Evolutionary conservation across 768 basidiomycete genomes (phyloP).

Genomic region (Phlegmacium glaucopus): DNA sequence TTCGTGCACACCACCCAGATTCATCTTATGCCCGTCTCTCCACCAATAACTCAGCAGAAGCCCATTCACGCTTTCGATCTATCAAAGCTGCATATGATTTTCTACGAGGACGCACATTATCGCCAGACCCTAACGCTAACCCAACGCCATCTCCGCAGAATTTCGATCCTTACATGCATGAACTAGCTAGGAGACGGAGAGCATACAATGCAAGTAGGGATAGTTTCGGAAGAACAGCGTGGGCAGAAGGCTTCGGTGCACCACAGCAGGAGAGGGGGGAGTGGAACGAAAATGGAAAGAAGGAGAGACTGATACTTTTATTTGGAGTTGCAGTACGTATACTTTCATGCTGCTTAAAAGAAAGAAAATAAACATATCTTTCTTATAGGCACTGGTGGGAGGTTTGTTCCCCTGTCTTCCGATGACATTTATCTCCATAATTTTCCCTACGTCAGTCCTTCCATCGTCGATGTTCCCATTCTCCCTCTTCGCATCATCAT

Average conservation of each 20-base stretch:
- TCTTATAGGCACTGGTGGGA: constrained; percentile 36
- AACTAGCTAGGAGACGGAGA: constrained; percentile 48
- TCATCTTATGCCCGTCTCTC: constrained; percentile 40
- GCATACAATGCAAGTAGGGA: constrained; percentile 29
- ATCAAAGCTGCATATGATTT: constrained; percentile 64
- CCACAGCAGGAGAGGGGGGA: constrained; percentile 18
- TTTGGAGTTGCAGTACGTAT: constrained; percentile 46
- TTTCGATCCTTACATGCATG: constrained; percentile 45
- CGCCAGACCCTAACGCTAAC: constrained; percentile 21
- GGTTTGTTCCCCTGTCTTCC: constrained; percentile 38
- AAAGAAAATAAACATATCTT: neutral
- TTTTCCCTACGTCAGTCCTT: constrained; percentile 11
- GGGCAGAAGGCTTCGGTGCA: constrained; percentile 22
- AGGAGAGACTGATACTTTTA: constrained; percentile 46
- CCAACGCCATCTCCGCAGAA: constrained; percentile 14
- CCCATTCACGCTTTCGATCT: constrained; percentile 60
- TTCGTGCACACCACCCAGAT: constrained; percentile 71
- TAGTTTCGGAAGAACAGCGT: constrained; percentile 8
- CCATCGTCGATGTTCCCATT: neutral
- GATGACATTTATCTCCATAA: constrained; percentile 6
- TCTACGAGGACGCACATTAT: constrained; percentile 37
- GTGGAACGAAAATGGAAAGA: constrained; percentile 43
- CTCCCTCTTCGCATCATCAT: neutral
- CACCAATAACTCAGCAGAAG: constrained; percentile 21
- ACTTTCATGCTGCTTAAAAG: neutral